Evolutionary conservation across 2,329 filamentous ascomycete genomes (phyloP).

Genomic region (Diaporthe eres): DNA sequence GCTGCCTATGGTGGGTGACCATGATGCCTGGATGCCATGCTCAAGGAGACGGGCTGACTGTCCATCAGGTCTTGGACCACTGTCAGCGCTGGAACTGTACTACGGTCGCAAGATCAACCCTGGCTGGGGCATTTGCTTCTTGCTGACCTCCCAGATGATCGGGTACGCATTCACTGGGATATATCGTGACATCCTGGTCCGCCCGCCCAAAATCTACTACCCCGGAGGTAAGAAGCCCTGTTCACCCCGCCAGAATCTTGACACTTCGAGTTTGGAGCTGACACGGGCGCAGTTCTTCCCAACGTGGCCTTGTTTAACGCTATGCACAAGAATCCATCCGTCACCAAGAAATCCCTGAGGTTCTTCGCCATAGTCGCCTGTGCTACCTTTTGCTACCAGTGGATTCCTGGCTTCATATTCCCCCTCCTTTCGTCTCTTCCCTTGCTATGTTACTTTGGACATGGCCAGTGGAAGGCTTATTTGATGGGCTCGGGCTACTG

Average conservation of each 20-base stretch:
- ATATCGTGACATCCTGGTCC: conserved; percentile 49
- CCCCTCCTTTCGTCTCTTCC: conserved; percentile 47
- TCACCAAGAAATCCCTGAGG: conserved; percentile 48
- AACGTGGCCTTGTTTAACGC: conserved; percentile 51
- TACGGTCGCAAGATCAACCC: conserved; percentile 47
- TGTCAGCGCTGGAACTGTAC: conserved; percentile 49
- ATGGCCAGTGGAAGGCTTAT: conserved; percentile 51
- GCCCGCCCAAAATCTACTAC: conserved; percentile 51
- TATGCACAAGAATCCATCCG: conserved; percentile 49
- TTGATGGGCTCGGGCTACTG: conserved; percentile 48
- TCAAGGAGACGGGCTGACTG: conserved; percentile 44
- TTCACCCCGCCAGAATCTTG: neutral
- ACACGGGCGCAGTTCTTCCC: conserved; percentile 43
- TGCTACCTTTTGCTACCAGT: conserved; percentile 50
- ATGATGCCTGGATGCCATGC: neutral
- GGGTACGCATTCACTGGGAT: conserved; percentile 50
- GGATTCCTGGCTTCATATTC: conserved; percentile 51
- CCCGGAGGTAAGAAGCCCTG: conserved; percentile 41
- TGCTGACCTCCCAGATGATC: conserved; percentile 50
- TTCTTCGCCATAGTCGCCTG: conserved; percentile 48
- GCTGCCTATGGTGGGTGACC: conserved; percentile 30
- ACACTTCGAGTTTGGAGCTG: neutral
- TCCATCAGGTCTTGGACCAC: conserved; percentile 49
- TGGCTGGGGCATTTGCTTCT: conserved; percentile 49
- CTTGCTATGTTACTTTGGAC: conserved; percentile 50